These are phyloP conservation scores for Linnemannia hyalina DNA, from an alignment of 192 early-diverging fungal species.

Conservation along the genomic window DNA sequence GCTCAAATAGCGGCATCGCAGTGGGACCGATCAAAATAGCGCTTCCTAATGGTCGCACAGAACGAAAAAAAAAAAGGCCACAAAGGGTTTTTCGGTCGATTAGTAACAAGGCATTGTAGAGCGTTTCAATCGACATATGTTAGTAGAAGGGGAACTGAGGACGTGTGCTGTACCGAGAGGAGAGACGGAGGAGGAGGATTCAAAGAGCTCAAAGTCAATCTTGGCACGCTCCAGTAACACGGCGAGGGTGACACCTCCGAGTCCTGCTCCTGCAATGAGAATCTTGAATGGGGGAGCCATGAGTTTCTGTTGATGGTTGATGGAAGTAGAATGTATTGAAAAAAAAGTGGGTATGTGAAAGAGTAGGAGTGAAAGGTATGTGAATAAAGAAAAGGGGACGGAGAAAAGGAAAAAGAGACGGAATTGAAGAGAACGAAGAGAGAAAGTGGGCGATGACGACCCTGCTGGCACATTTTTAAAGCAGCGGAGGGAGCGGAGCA, in stretches of 20 bases:
- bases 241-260: conserved; percentile 39
- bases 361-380: neutral
- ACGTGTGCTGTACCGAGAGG: conserved; percentile 4
- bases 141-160: neutral
- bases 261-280: conserved; percentile 32
- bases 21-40: conserved; percentile 30
- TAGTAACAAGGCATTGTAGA: neutral
- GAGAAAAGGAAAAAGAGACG: neutral
- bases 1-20: conserved; percentile 32
- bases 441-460: neutral
- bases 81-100: neutral
- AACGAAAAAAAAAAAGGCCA: neutral
- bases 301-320: no score
- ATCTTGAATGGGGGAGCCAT: conserved; percentile 38
- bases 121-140: no score
- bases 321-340: neutral
- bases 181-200: conserved; percentile 3
- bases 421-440: neutral
- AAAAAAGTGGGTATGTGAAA: neutral
- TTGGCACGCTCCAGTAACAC: conserved; percentile 35
- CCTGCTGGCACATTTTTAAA: no score
- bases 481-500: no score
- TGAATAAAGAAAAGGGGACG: neutral
- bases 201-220: conserved; percentile 25
- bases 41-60: neutral